Conservation (phyloP, 108 stramenopile genomes). For the Nannochloropsis oceanica region DNA sequence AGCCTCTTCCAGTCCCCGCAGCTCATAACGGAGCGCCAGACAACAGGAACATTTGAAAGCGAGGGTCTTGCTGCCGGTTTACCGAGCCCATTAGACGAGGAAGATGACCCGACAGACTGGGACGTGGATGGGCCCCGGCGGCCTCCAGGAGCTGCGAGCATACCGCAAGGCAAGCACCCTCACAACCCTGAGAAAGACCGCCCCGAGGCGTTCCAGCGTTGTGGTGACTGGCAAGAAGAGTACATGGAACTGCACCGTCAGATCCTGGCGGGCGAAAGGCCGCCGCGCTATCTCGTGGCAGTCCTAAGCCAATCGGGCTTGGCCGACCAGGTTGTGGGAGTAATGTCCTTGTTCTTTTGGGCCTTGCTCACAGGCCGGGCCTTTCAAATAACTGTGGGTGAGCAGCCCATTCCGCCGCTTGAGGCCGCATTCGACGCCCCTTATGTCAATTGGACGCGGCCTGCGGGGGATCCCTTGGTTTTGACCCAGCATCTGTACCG, state of each 20-base stretch:
- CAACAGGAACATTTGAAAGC: neutral
- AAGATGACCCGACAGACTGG: neutral
- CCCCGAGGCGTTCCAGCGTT: neutral
- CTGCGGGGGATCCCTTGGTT: neutral
- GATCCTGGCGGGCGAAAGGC: neutral
- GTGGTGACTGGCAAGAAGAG: neutral
- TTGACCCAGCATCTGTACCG: neutral
- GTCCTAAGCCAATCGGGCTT: neutral
- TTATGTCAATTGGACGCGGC: neutral
- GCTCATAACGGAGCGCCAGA: neutral
- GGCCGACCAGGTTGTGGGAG: neutral
- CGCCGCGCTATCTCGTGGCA: neutral
- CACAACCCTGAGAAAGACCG: neutral
- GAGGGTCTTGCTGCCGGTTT: neutral
- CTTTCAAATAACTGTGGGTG: neutral
- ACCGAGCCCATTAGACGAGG: neutral
- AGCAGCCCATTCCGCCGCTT: neutral
- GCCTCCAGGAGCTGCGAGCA: neutral
- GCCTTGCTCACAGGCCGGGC: neutral
- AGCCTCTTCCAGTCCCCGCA: neutral
- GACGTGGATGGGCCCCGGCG: neutral
- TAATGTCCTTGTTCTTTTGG: neutral
- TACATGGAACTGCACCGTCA: neutral
- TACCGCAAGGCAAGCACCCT: neutral
- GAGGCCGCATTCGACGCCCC: constrained; percentile 1